Base-by-base conservation (phyloP, 192 early-diverging fungal species). In the Gryganskiella cystojenkinii region DNA sequence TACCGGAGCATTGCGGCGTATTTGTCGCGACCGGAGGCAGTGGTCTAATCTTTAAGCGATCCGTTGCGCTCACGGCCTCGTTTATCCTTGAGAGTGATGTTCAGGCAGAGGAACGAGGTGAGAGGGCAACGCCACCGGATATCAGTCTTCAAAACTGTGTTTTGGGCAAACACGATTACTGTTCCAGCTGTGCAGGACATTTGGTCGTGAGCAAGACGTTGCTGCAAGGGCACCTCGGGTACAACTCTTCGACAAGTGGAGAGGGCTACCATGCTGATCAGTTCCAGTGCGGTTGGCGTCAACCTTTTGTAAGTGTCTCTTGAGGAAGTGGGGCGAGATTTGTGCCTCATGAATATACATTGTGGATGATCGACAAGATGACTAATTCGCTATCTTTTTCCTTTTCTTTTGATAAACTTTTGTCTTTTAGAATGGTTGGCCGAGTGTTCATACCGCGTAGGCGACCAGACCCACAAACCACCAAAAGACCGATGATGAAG, bases 21-120 rank as follows among this genome's bases (percentile, higher is more conserved):
- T 87, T 87, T 70, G 61, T 87, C 13, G 83, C 81, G n/a, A 87
- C 85, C 14, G 85, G 85, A 54, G 85, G 85, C 24, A 86, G 84
- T 65, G 81, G 71, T 25, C 27, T 78, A 27, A 56, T 79, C 35
- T 65, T 79, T 51, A 64, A 70, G 70, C 54, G 70, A 42, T 71
- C 70, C 13, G 70, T 71, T 31, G 70, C 70, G 0, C 35, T 71
- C 55, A 64, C 70, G 11, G 60, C 70, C 17, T 35, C 61, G 2
- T 71, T 71, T 43, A 58, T 71, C 22, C 55, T 71, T 27, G 70
- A 71, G 46, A 50, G 56, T 15, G 70, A 71, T 44, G 47, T 64
- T 0, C 28, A 57, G 3, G 28, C 35, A 9, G 50, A 64, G 42
- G 61, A 71, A 15, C 52, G 55, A 10, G 70, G 70, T 25, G 61